These are phyloP conservation scores for Dryas alaskensis DNA, from an alignment of 306 rosid species.

Conservation along the genomic window DNA sequence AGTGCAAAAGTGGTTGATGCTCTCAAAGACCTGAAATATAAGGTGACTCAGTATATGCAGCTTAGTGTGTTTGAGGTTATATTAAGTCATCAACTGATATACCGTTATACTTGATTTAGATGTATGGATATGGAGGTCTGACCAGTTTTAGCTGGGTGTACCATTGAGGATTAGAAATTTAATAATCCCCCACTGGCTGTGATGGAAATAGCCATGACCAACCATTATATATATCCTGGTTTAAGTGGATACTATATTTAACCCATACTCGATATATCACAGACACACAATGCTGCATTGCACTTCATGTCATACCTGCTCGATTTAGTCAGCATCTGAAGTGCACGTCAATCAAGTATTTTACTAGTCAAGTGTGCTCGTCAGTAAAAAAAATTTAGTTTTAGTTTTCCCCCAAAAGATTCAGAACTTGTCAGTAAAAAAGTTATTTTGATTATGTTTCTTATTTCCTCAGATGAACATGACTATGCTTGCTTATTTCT, in stretches of 20 bases:
- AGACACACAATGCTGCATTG: background rate
- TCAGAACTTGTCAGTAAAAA: background rate
- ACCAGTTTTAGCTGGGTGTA: background rate
- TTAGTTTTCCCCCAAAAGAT: background rate
- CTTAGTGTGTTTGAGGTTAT: background rate
- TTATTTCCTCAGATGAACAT: constrained; percentile 6
- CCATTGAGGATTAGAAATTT: background rate
- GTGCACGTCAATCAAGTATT: background rate
- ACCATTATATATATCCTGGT: too few relatives aligned
- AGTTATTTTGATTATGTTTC: background rate
- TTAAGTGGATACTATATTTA: too few relatives aligned
- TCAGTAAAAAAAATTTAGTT: background rate
- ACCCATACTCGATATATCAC: too few relatives aligned
- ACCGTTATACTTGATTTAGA: background rate
- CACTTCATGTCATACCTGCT: background rate
- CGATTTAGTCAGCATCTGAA: background rate
- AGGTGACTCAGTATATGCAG: constrained; percentile 43
- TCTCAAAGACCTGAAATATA: constrained; percentile 70
- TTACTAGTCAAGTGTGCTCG: background rate
- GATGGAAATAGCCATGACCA: background rate
- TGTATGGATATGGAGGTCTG: background rate
- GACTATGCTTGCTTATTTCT: constrained; percentile 1
- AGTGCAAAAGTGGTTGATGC: constrained; percentile 69
- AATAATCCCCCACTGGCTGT: background rate
- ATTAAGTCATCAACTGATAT: background rate